Base-by-base conservation (phyloP, 345 rosid genomes). In the Linum lewisii region DNA sequence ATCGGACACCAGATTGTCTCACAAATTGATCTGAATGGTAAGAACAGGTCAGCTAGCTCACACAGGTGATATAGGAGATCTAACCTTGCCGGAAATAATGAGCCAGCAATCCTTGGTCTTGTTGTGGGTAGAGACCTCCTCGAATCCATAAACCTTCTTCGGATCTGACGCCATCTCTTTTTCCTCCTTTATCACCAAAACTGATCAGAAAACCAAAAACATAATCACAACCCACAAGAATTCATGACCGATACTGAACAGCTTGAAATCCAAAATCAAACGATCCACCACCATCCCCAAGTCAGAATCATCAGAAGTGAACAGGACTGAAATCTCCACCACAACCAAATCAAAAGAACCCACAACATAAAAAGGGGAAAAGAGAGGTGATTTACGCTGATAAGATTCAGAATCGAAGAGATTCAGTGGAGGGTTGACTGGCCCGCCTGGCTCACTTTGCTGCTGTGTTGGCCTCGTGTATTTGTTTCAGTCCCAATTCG, bases 21-120 rank as follows among this genome's bases (percentile, higher is more conserved):
- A 37, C 16, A 52, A 59, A 54, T 21, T 37, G 59, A 64, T 60
- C 58, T 57, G 42, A 36, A 7, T 7, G 22, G 57, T 60, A 16
- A 23, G 26, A 54, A 11, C 36, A 59, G 38, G 13, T n/a, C n/a
- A n/a, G n/a, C n/a, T n/a, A n/a, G n/a, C n/a, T n/a, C n/a, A n/a
- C n/a, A 42, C 47, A 42, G 7, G 34, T 29, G 34, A 49, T 22
- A 34, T 47, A 21, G 54, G 45, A 71, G 83, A 74, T 76, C 87
- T 67, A 63, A 93, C 99, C 97, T 93, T 93, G 32, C 87, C 94
- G 51, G 87, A 68, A 38, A 93, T 82, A 51, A 93, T 63, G 64
- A 93, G 83, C 99, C 99, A 93, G 61, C 99, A 93, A 73, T 93
- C 99, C 69, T 93, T 79, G 56, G 64, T 82, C 68, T 81, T 60